Base-by-base conservation (phyloP, 805 yeast species). In the Saccharomycopsis amapae region DNA sequence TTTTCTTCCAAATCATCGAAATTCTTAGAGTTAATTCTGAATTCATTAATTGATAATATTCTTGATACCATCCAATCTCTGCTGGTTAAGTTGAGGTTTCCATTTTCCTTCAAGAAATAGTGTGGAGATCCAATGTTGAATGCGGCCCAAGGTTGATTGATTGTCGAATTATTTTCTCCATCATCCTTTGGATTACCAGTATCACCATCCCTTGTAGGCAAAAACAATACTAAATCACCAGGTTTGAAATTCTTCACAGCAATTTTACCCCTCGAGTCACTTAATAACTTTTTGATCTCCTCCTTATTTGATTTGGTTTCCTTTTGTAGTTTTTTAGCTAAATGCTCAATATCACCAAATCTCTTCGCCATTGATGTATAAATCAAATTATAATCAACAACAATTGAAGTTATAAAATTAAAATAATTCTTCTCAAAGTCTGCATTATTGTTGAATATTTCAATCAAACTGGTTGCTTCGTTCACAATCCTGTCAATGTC, bases 81-180 rank as follows among this genome's bases (percentile, higher is more conserved):
- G 15, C 38, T 33, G 10, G 25, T 9, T 6, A 38, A 20, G 5
- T 59, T 54, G 19, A 69, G 55, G 1, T 57, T 56, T 13, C 67
- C 59, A 12, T 64, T 64, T 39, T 69, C 67, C 42, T 77, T 75
- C 52, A 90, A 65, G 57, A 88, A 81, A 60, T 78, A 88, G 59
- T 89, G 88, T 0, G 94, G 93, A 1, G 86, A 81, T 1, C 90
- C 95, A 46, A 85, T 72, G 53, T 93, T 89, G 66, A 90, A 90
- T 1, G 95, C 95, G 0, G 96, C 96, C 97, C 97, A 90, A 0
- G 90, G 87, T 45, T 69, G 76, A 10, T 48, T 46, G 30, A 38
- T 63, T n/a, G n/a, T n/a, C 42, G 51, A 10, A 15, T 42, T 35
- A 24, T 13, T 46, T 32, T 46, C 48, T 1, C 28, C 37, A 13